These are phyloP conservation scores for Ramaria rubella DNA, from an alignment of 768 basidiomycete species.

Conservation along the genomic window DNA sequence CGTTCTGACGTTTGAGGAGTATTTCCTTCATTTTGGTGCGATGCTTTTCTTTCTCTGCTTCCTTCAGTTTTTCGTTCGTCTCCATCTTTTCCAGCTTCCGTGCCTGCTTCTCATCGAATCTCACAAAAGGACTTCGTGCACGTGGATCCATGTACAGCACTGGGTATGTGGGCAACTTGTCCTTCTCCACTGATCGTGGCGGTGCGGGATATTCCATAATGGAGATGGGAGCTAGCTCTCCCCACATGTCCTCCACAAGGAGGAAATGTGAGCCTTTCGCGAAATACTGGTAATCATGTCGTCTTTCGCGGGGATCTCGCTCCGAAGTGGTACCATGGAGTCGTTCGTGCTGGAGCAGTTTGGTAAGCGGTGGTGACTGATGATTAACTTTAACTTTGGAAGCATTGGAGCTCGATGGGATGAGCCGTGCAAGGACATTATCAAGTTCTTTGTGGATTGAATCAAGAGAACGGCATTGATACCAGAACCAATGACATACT, in stretches of 20 bases:
- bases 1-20: constrained; percentile 25
- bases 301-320: constrained; percentile 83
- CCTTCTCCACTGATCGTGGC: constrained; percentile 45
- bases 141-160: constrained; percentile 71
- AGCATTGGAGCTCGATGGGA: constrained; percentile 21
- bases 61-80: constrained; percentile 35
- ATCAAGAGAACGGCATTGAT: neutral
- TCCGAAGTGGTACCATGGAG: constrained; percentile 79
- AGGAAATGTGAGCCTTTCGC: constrained; percentile 67
- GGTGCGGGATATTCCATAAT: constrained; percentile 66
- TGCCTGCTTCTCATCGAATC: constrained; percentile 70
- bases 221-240: constrained; percentile 79
- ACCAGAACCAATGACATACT: neutral
- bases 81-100: constrained; percentile 53
- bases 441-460: neutral
- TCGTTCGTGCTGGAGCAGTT: constrained; percentile 56
- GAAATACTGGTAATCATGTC: constrained; percentile 88
- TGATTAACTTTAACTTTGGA: constrained; percentile 27
- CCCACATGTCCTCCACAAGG: constrained; percentile 84
- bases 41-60: constrained; percentile 32
- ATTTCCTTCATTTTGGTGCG: constrained; percentile 21
- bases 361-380: constrained; percentile 42
- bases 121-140: constrained; percentile 66
- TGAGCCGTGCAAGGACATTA: constrained; percentile 17
- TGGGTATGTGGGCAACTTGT: constrained; percentile 67